Base-by-base conservation (phyloP, 768 basidiomycete species). In the Cyathus striatus region DNA sequence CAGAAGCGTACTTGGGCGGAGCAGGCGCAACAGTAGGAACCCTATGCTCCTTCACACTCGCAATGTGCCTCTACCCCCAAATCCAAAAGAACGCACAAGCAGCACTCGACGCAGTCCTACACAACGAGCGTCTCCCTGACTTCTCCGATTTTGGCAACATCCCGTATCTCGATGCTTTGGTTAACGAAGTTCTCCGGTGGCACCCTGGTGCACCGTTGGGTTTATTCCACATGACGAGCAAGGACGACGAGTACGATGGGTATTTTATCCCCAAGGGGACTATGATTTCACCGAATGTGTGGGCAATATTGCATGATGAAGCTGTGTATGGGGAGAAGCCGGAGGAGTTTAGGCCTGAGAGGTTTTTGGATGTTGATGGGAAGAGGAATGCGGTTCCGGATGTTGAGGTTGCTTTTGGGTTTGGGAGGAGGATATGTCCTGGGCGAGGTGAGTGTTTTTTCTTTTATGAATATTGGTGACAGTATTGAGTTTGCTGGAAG, bases 281-380 rank as follows among this genome's bases (percentile, higher is more conserved):
- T 5, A 10, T 16, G 0, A 37, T 55, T 6, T 47, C 49, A 36
- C 40, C 45, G 16, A 54, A 54, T 23, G 47, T 52, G 17, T 52
- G 42, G 42, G 50, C 40, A 12, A 59, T 61, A 42, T 46, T 53
- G 42, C 58, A 59, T 42, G 56, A 61, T 25, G 47, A 50, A 4
- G 46, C 40, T 1, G 40, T 44, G 6, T 61, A 59, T 33, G 45
- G 51, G 10, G 47, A 59, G 27, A n/a, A n/a, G n/a, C 59, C 58
- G 1, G 48, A 45, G 37, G 41, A 30, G 5, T 61, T 61, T 41
- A 44, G 50, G 27, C 59, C 59, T 2, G 50, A 53, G 1, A 51
- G 59, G 5, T 59, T 53, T 41, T 30, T 52, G 1, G n/a, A n/a
- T n/a, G n/a, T n/a, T n/a, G 45, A 45, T 7, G 42, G 42, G 14